Conservation (phyloP, 2,329 filamentous ascomycete genomes). For the Xylaria hypoxylon region DNA sequence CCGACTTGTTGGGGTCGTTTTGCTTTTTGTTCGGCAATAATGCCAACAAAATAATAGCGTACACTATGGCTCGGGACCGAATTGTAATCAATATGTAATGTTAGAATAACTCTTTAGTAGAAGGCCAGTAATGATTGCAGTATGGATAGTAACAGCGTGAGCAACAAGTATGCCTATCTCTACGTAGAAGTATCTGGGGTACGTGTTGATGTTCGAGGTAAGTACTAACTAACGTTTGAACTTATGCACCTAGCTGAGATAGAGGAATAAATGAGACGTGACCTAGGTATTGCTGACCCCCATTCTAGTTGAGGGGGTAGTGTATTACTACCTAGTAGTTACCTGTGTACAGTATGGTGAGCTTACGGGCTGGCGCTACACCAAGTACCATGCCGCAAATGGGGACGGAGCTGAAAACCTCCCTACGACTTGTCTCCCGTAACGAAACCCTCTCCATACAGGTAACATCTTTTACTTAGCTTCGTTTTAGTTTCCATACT, state of each 20-base stretch:
- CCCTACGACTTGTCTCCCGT: slow-evolving; percentile 5
- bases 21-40: neutral
- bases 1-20: neutral
- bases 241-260: neutral
- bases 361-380: slow-evolving; percentile 17
- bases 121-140: neutral
- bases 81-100: neutral
- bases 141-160: neutral
- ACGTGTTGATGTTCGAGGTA: neutral
- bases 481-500: slow-evolving; percentile 3
- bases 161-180: neutral
- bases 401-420: slow-evolving; percentile 5
- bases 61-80: neutral
- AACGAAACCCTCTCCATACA: slow-evolving; percentile 11
- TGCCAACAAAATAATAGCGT: neutral
- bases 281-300: neutral
- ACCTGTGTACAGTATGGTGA: slow-evolving; percentile 1
- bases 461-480: neutral
- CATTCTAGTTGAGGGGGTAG: neutral
- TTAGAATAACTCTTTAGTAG: neutral
- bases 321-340: neutral
- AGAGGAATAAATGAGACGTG: slow-evolving; percentile 2
- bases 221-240: neutral
- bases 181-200: neutral
- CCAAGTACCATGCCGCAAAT: slow-evolving; percentile 9